Percentiles rank a stretch among this genome's conserved stretches.
Conservation (phyloP, 73 alveolate genomes). For the Paramecium octaurelia region DNA sequence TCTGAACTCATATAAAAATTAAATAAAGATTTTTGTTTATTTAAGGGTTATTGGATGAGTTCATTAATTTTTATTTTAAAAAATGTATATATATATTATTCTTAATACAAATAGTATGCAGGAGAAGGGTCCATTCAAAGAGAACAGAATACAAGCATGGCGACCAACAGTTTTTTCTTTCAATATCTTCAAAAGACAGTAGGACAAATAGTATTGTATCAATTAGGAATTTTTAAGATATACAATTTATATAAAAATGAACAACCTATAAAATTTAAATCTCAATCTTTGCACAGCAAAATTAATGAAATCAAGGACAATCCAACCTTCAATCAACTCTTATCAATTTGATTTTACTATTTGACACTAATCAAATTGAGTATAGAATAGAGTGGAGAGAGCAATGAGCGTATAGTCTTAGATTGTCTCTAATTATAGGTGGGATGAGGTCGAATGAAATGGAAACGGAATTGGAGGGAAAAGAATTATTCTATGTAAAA, state of each 20-base stretch:
- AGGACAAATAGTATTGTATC: neutral
- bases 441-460: neutral
- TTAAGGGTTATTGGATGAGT: neutral
- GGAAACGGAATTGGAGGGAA: neutral
- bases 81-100: neutral
- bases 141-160: neutral
- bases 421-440: neutral
- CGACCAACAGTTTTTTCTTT: too few species aligned
- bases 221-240: neutral
- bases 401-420: neutral
- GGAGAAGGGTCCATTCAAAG: neutral
- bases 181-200: neutral
- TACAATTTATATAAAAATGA: neutral
- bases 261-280: neutral
- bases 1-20: conserved; percentile 39
- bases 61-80: neutral
- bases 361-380: neutral
- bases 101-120: neutral
- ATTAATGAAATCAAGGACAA: neutral
- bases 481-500: neutral
- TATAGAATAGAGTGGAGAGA: neutral
- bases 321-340: neutral
- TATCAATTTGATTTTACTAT: too few species aligned
- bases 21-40: neutral
- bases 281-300: neutral